Conservation (phyloP, 495 filamentous ascomycete species). For the Oidiodendron maius region DNA sequence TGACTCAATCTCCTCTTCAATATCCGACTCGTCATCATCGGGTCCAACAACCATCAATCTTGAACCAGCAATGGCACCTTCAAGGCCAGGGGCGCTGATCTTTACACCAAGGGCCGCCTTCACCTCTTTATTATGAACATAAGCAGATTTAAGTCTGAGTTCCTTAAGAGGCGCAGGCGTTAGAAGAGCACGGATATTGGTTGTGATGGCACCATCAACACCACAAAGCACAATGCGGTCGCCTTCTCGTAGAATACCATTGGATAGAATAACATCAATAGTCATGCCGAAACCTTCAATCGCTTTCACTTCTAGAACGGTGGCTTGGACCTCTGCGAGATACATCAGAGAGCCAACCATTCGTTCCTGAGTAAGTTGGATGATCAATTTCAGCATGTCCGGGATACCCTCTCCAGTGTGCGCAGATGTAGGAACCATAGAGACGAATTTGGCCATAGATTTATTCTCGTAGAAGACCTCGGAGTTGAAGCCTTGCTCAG, state of each 20-base stretch:
- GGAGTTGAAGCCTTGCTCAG: slow-evolving; percentile 96
- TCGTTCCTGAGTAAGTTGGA: slow-evolving; percentile 88
- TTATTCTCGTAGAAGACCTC: slow-evolving; percentile 97
- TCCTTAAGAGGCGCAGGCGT: slow-evolving; percentile 94
- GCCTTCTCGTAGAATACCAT: slow-evolving; percentile 91
- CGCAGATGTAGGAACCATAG: slow-evolving; percentile 92
- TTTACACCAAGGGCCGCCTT: slow-evolving; percentile 98
- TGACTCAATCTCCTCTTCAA: slow-evolving; percentile 93
- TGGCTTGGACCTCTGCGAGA: slow-evolving; percentile 93
- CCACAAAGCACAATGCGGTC: slow-evolving; percentile 94
- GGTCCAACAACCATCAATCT: slow-evolving; percentile 88
- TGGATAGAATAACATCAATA: slow-evolving; percentile 95
- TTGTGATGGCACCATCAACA: slow-evolving; percentile 87
- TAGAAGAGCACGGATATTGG: slow-evolving; percentile 92
- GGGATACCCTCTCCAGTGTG: slow-evolving; percentile 98
- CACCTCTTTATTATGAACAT: slow-evolving; percentile 98
- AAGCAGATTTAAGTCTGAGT: slow-evolving; percentile 83
- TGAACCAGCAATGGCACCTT: slow-evolving; percentile 95
- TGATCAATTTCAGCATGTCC: slow-evolving; percentile 95
- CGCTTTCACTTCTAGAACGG: slow-evolving; percentile 97
- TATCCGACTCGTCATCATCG: slow-evolving; percentile 92
- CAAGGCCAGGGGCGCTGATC: slow-evolving; percentile 93
- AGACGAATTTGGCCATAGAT: slow-evolving; percentile 88
- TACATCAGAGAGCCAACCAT: slow-evolving; percentile 99
- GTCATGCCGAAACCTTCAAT: slow-evolving; percentile 98